Evolutionary conservation across 208 protist genomes (phyloP).

Genomic region (Tritrichomonas musculus): DNA sequence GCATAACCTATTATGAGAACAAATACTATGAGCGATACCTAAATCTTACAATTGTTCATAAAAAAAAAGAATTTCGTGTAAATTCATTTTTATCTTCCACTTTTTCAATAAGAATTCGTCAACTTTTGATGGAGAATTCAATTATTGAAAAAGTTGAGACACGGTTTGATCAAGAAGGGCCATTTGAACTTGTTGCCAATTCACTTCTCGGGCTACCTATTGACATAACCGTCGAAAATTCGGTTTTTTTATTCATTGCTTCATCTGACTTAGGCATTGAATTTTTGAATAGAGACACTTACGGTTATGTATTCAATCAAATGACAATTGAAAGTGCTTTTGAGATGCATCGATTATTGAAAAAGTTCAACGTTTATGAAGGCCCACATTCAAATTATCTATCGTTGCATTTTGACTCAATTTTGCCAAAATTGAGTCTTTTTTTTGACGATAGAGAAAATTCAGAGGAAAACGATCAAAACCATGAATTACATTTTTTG

Average conservation of each 20-base stretch:
- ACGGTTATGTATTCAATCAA: not conserved
- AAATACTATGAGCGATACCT: not conserved
- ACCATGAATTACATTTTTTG: too few relatives aligned
- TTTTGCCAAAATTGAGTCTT: too few relatives aligned
- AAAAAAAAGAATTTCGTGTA: not conserved
- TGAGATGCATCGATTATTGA: not conserved
- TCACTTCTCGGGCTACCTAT: not conserved
- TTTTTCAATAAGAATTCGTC: not conserved
- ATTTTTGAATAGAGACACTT: not conserved
- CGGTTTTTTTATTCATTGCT: not conserved
- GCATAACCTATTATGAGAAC: not conserved
- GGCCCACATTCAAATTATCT: not conserved
- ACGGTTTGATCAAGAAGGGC: not conserved
- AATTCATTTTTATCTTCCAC: not conserved
- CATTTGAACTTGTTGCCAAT: not conserved
- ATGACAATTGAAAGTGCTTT: not conserved
- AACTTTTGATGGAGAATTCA: not conserved
- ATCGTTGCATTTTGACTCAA: not conserved
- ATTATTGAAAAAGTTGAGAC: not conserved
- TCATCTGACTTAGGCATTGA: not conserved
- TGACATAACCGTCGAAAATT: not conserved
- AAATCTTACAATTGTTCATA: conserved; percentile 2
- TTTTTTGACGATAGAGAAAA: too few relatives aligned
- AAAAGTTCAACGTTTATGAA: not conserved
- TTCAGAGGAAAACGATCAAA: too few relatives aligned